Conservation (phyloP, 1,284 basidiomycete species). For the Sanghuangporus weigelae region DNA sequence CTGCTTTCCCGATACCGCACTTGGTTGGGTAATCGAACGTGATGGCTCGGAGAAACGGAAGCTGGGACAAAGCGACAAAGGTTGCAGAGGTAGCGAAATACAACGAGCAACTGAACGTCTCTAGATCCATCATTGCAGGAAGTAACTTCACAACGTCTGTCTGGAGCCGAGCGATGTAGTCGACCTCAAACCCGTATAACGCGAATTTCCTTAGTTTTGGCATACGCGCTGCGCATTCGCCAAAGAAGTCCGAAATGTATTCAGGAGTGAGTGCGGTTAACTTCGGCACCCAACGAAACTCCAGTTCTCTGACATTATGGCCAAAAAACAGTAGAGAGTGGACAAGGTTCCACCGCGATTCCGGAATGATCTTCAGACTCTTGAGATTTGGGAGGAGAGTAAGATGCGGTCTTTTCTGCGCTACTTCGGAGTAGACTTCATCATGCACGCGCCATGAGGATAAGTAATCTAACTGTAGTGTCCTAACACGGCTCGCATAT, state of each 20-base stretch:
- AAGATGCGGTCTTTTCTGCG: not conserved
- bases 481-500: slow-evolving; percentile 5
- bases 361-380: not conserved
- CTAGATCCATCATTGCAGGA: slow-evolving; percentile 36
- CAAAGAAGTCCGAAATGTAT: not conserved
- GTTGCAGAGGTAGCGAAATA: slow-evolving; percentile 43
- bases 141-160: not conserved
- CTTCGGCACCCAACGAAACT: not conserved
- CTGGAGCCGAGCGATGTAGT: not conserved
- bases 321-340: not conserved
- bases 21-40: slow-evolving; percentile 26
- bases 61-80: slow-evolving; percentile 40
- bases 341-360: not conserved
- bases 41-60: slow-evolving; percentile 52
- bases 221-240: not conserved
- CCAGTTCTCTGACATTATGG: not conserved
- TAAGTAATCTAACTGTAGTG: not conserved
- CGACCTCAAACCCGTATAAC: not conserved
- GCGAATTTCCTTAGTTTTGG: not conserved
- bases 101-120: slow-evolving; percentile 44
- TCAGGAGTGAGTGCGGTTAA: not conserved
- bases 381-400: slow-evolving; percentile 2
- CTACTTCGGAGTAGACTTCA: not conserved
- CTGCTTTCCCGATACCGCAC: slow-evolving; percentile 37
- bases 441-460: not conserved